phyloP scores from a whole-genome alignment of 108 stramenopile genomes.

The Conticribra weissflogii region DNA sequence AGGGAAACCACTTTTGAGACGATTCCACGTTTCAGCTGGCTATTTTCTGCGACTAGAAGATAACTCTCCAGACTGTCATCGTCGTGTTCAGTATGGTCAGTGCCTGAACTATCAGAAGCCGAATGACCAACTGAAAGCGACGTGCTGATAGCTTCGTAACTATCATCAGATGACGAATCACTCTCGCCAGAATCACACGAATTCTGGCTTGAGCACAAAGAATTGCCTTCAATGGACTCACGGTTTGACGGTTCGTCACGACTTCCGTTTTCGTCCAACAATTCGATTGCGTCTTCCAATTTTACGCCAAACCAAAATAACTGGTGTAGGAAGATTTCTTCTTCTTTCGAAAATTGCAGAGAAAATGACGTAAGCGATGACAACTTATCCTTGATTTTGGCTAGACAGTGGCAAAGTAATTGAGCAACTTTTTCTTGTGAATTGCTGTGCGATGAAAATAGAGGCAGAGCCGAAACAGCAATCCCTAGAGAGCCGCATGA shows the following conservation, averaged over 20 bases:
- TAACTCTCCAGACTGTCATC: conserved; percentile 9
- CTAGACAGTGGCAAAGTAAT: conserved; percentile 45
- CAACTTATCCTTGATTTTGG: conserved; percentile 29
- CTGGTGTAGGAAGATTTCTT: conserved; percentile 45
- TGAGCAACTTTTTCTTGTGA: conserved; percentile 37
- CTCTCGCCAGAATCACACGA: not conserved
- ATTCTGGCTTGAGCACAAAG: not conserved
- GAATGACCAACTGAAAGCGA: conserved; percentile 6
- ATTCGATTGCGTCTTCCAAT: conserved; percentile 52
- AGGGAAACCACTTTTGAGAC: conserved; percentile 18
- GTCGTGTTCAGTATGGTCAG: conserved; percentile 7
- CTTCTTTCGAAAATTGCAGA: conserved; percentile 32
- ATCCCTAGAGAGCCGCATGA: conserved; percentile 42
- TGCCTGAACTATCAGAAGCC: conserved; percentile 14
- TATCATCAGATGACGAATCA: conserved; percentile 13
- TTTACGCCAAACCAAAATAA: conserved; percentile 58
- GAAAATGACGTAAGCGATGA: conserved; percentile 1
- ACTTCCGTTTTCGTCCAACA: conserved; percentile 6
- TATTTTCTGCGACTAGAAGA: conserved; percentile 4
- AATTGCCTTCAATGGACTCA: not conserved
- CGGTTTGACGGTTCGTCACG: not conserved
- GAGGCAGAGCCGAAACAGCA: conserved; percentile 47
- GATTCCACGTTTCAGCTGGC: conserved; percentile 12
- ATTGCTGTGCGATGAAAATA: conserved; percentile 40
- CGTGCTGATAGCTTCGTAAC: conserved; percentile 2